Conservation (phyloP, 129 eudicot species). For the carrot (Daucus carota) region DH1_v3.0 NC_030385.2:26816501-26817000, state of each 20-base stretch:
- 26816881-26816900: conserved; percentile 43
- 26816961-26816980: conserved; percentile 84
- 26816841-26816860: conserved; percentile 58
- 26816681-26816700: conserved; percentile 92
- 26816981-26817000: conserved; percentile 96
- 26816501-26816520: conserved; percentile 36
- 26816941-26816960: conserved; percentile 98
- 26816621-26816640: conserved; percentile 90
- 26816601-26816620: conserved; percentile 62
- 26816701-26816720: conserved; percentile 67
- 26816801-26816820: conserved; percentile 78
- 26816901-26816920: conserved; percentile 55
- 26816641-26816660: conserved; percentile 73
- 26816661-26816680: conserved; percentile 80
- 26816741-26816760: conserved; percentile 88
- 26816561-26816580: conserved; percentile 73
- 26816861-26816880: conserved; percentile 56
- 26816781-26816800: conserved; percentile 84
- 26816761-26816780: conserved; percentile 76
- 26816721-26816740: conserved; percentile 88
- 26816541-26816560: conserved; percentile 98
- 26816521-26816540: conserved; percentile 87
- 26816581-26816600: conserved; percentile 86
- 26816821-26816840: conserved; percentile 70
- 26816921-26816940: conserved; percentile 94